Conservation (phyloP, 441 rosid species). For the Erysimum cheiri region DNA sequence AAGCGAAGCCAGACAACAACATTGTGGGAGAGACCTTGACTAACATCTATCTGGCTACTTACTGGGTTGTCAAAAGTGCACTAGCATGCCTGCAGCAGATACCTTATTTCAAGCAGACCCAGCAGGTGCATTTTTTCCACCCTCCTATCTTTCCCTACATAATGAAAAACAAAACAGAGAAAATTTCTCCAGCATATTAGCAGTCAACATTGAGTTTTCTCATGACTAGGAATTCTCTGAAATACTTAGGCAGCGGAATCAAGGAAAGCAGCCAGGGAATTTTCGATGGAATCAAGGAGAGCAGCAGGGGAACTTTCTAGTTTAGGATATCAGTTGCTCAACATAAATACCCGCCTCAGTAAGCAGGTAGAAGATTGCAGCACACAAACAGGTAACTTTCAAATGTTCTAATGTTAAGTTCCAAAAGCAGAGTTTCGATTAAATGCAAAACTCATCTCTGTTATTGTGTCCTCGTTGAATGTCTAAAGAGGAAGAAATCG, state of each 20-base stretch:
- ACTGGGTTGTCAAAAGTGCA: constrained; percentile 67
- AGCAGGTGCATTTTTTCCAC: constrained; percentile 67
- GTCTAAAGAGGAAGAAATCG: constrained; percentile 58
- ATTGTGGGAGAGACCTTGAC: constrained; percentile 52
- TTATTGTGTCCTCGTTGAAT: not conserved
- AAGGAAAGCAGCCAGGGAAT: constrained; percentile 20
- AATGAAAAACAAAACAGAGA: not conserved
- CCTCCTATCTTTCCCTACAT: constrained; percentile 43
- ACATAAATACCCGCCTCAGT: constrained; percentile 50
- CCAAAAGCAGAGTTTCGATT: not conserved
- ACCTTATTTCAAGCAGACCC: constrained; percentile 52
- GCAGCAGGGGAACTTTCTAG: constrained; percentile 78
- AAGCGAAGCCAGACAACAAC: constrained; percentile 50
- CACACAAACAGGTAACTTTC: constrained; percentile 59
- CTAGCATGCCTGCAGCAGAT: constrained; percentile 65
- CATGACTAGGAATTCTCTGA: constrained; percentile 37
- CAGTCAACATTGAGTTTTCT: constrained; percentile 34
- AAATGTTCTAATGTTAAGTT: constrained; percentile 24
- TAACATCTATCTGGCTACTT: constrained; percentile 61
- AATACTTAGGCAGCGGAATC: constrained; percentile 54
- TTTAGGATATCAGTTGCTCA: constrained; percentile 56
- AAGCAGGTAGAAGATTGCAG: constrained; percentile 62
- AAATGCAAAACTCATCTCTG: constrained; percentile 9
- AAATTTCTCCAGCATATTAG: not conserved
- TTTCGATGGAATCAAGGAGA: not conserved